Conservation (phyloP, 169 alveolate genomes). For the Plasmodium blacklocki region DNA sequence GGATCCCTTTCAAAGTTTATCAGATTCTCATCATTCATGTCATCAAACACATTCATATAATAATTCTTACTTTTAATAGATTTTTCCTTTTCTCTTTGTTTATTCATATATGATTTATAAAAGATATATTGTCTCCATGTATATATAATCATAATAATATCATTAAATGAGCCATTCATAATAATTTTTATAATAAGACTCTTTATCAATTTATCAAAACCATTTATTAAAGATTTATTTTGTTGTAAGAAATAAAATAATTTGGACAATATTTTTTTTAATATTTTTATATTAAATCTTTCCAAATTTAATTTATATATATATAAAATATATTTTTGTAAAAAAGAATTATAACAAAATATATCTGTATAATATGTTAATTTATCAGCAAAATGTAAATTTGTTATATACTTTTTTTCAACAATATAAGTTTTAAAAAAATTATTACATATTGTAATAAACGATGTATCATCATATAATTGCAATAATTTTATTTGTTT, state of each 20-base stretch:
- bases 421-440: constrained; percentile 45
- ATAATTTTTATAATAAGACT: constrained; percentile 22
- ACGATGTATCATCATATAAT: constrained; percentile 23
- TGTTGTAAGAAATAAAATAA: constrained; percentile 22
- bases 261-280: constrained; percentile 56
- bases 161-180: constrained; percentile 45
- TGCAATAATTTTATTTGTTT: constrained; percentile 41
- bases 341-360: constrained; percentile 38
- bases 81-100: not conserved
- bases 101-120: constrained; percentile 17
- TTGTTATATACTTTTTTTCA: constrained; percentile 21
- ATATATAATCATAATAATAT: constrained; percentile 22
- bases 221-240: constrained; percentile 50
- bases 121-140: constrained; percentile 42
- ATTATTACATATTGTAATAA: not conserved
- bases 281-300: constrained; percentile 37
- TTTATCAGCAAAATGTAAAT: constrained; percentile 49
- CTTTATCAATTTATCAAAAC: constrained; percentile 50
- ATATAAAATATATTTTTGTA: constrained; percentile 62
- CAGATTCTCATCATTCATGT: not conserved
- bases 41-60: not conserved
- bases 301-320: constrained; percentile 52
- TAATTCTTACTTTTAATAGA: not conserved
- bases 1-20: too few species aligned
- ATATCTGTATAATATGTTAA: constrained; percentile 69